phyloP scores from a whole-genome alignment of 805 yeast species.

The Sugiyamaella americana region DNA sequence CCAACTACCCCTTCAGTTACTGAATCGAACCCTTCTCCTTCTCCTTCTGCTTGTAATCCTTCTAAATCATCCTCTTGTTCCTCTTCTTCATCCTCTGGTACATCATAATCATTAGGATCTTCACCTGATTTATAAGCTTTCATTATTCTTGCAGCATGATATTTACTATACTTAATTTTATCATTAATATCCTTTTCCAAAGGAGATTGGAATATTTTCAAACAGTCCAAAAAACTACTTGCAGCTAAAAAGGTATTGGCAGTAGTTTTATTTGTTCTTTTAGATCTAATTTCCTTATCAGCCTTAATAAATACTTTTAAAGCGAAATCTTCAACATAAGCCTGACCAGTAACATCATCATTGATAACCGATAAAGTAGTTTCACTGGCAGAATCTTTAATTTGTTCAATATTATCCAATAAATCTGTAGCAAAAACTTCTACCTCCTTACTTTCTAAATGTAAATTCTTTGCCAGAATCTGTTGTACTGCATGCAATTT shows the following conservation, averaged over 20 bases:
- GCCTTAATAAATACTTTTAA: slow-evolving; percentile 51
- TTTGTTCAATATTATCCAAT: slow-evolving; percentile 63
- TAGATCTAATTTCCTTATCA: slow-evolving; percentile 42
- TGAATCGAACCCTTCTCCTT: background rate
- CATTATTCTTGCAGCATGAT: slow-evolving; percentile 53
- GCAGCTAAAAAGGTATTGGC: slow-evolving; percentile 50
- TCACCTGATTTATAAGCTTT: slow-evolving; percentile 43
- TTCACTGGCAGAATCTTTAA: slow-evolving; percentile 37
- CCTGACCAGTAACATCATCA: slow-evolving; percentile 54
- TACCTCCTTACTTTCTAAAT: slow-evolving; percentile 47
- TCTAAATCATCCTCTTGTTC: slow-evolving; percentile 6
- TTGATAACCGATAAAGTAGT: slow-evolving; percentile 42
- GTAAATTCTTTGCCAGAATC: slow-evolving; percentile 56
- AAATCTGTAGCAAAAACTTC: slow-evolving; percentile 56
- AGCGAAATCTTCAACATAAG: slow-evolving; percentile 53
- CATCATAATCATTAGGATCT: slow-evolving; percentile 52
- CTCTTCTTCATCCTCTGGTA: slow-evolving; percentile 33
- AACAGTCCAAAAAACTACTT: slow-evolving; percentile 46
- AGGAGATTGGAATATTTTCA: slow-evolving; percentile 36
- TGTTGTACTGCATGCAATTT: slow-evolving; percentile 62
- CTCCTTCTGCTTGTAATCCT: background rate
- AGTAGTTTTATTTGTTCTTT: slow-evolving; percentile 41
- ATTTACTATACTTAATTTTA: slow-evolving; percentile 56
- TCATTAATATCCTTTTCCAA: slow-evolving; percentile 32
- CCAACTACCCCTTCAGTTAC: too few species aligned